phyloP scores from a whole-genome alignment of 2,329 filamentous ascomycete species.

The Penicillium concentricum region DNA sequence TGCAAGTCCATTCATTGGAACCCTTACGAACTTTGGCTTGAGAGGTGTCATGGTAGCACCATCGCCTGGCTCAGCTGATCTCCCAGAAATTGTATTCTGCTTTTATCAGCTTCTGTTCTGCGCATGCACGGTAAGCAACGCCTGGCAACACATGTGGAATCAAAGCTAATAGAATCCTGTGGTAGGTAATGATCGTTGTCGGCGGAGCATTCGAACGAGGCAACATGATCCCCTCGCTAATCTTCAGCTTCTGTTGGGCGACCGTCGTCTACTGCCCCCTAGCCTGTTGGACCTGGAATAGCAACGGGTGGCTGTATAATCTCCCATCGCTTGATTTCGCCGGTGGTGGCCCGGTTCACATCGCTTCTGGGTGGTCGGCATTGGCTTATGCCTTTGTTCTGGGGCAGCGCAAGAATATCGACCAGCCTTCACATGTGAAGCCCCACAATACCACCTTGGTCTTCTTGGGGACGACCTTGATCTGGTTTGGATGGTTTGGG shows the following conservation, averaged over 20 bases:
- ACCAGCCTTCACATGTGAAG: slow-evolving; percentile 50
- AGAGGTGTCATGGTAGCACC: slow-evolving; percentile 61
- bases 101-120: slow-evolving; percentile 66
- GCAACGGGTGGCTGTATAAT: slow-evolving; percentile 67
- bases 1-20: slow-evolving; percentile 62
- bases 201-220: slow-evolving; percentile 64
- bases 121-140: slow-evolving; percentile 36
- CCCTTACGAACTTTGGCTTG: slow-evolving; percentile 61
- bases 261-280: slow-evolving; percentile 72
- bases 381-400: slow-evolving; percentile 73
- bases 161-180: slow-evolving; percentile 20
- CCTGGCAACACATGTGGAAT: background rate
- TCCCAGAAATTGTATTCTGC: slow-evolving; percentile 67
- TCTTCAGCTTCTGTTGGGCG: slow-evolving; percentile 71
- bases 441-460: slow-evolving; percentile 74
- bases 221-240: slow-evolving; percentile 62
- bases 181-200: slow-evolving; percentile 63
- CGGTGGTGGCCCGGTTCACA: slow-evolving; percentile 73
- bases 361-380: slow-evolving; percentile 68
- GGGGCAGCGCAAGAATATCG: slow-evolving; percentile 63
- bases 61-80: slow-evolving; percentile 54
- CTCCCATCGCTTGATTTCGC: slow-evolving; percentile 72
- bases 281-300: slow-evolving; percentile 77
- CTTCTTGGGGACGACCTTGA: slow-evolving; percentile 62
- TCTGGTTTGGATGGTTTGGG: slow-evolving; percentile 55